A percentile compares a stretch with the other conserved stretches of the same genome.
phyloP scores from a whole-genome alignment of 805 yeast species.

The Nakazawaea wickerhamii region DNA sequence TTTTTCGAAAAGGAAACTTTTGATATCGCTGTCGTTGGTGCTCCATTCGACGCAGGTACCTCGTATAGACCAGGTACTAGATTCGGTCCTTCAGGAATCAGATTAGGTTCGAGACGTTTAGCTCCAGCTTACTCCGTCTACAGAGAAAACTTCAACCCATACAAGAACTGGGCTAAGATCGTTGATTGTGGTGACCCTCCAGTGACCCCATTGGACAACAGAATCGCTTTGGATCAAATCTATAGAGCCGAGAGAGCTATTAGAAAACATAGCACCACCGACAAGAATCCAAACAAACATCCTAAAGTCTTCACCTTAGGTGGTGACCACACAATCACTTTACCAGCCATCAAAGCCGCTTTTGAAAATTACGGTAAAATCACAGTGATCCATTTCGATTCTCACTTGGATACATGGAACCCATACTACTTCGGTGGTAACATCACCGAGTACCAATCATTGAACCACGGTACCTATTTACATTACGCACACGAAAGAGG shows the following conservation, averaged over 20 bases:
- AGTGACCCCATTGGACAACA: slow-evolving; percentile 62
- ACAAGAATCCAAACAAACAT: slow-evolving; percentile 21
- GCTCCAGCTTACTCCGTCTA: slow-evolving; percentile 38
- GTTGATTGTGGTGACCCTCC: slow-evolving; percentile 70
- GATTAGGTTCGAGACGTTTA: slow-evolving; percentile 41
- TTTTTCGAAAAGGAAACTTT: slow-evolving; percentile 29
- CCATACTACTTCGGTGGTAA: slow-evolving; percentile 40
- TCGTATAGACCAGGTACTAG: slow-evolving; percentile 49
- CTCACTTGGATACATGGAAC: slow-evolving; percentile 44
- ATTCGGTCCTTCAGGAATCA: slow-evolving; percentile 45
- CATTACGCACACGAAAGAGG: slow-evolving; percentile 43
- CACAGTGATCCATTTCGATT: slow-evolving; percentile 42
- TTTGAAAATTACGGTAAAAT: slow-evolving; percentile 40
- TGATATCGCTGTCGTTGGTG: slow-evolving; percentile 48
- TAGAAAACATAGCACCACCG: slow-evolving; percentile 29
- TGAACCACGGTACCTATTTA: slow-evolving; percentile 42
- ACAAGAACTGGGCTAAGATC: slow-evolving; percentile 44
- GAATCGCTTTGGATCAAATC: slow-evolving; percentile 58
- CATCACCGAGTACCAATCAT: slow-evolving; percentile 32
- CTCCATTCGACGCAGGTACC: slow-evolving; percentile 52
- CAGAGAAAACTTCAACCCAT: slow-evolving; percentile 59
- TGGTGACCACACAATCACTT: slow-evolving; percentile 50
- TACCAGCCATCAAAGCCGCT: slow-evolving; percentile 43
- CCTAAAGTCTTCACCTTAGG: slow-evolving; percentile 45
- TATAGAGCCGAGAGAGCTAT: slow-evolving; percentile 44